These are phyloP conservation scores for Antitrichia curtipendula DNA, from an alignment of 225 moss, liverwort and hornwort species.

Conservation along the genomic window DNA sequence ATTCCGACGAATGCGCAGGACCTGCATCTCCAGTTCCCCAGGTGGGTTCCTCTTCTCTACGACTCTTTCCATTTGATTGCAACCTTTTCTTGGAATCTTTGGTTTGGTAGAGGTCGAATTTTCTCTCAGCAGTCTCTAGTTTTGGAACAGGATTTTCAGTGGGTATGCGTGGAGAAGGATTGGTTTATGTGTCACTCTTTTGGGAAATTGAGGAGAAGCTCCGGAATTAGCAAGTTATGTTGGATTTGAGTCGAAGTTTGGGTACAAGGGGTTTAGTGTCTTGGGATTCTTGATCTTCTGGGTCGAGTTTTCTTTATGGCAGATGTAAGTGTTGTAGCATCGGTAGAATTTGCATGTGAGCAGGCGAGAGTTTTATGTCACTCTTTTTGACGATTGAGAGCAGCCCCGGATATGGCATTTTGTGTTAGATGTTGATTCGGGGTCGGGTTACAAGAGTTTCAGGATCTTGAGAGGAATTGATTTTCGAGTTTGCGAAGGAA, in stretches of 20 bases:
- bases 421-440: neutral
- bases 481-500: neutral
- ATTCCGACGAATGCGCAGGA: neutral
- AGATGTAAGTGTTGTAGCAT: neutral
- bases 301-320: neutral
- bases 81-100: neutral
- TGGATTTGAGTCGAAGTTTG: neutral
- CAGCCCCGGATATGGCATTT: neutral
- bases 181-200: neutral
- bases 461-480: neutral
- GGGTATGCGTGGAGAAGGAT: neutral
- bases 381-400: neutral
- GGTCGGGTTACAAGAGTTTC: neutral
- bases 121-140: neutral
- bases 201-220: neutral
- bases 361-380: neutral
- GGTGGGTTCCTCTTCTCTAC: neutral
- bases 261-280: neutral
- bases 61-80: neutral
- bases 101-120: neutral
- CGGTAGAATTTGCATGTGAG: neutral
- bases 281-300: neutral
- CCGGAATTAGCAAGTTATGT: neutral
- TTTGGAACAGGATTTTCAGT: neutral
- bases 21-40: neutral